Percentiles rank a stretch among this genome's conserved stretches.
These are phyloP conservation scores for Globisporangium takayamanum DNA, from an alignment of 352 stramenopile species.

Conservation along the genomic window DNA sequence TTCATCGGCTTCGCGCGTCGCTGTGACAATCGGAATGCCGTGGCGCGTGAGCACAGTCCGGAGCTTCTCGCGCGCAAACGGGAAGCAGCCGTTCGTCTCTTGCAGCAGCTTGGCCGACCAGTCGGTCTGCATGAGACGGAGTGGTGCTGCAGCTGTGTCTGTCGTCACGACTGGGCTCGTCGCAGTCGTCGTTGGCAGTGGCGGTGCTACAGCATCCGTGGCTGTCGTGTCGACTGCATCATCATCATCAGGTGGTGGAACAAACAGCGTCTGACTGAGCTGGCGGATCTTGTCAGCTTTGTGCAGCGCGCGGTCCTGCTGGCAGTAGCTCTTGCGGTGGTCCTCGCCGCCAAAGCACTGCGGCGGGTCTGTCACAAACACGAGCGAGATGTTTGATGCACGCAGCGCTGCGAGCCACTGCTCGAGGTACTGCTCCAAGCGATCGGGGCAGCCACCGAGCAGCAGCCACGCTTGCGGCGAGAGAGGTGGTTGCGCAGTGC, in stretches of 20 bases:
- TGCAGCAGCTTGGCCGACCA: conserved; percentile 30
- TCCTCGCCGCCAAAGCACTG: conserved; percentile 65
- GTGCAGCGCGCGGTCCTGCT: conserved; percentile 46
- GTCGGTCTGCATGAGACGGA: conserved; percentile 7
- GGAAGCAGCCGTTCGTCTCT: conserved; percentile 65
- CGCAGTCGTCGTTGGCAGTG: not conserved
- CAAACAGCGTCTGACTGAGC: conserved; percentile 28
- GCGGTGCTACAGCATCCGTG: not conserved
- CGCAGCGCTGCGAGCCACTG: conserved; percentile 42
- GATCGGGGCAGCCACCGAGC: conserved; percentile 45
- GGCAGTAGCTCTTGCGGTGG: conserved; percentile 55
- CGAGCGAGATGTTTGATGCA: conserved; percentile 33
- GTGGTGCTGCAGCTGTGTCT: not conserved
- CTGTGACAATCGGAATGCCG: conserved; percentile 40
- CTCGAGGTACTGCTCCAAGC: conserved; percentile 37
- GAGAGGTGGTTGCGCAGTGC: conserved; percentile 1
- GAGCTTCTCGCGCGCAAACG: conserved; percentile 69
- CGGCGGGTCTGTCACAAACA: conserved; percentile 72
- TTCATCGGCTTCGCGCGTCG: conserved; percentile 69
- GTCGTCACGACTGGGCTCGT: not conserved
- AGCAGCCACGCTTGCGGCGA: conserved; percentile 48
- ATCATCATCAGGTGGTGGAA: not conserved
- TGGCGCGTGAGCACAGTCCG: conserved; percentile 48
- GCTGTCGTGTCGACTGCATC: no score
- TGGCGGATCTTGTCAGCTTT: conserved; percentile 44